Evolutionary conservation across 192 early-diverging fungal genomes (phyloP).

Genomic region (Jimgerdemannia flammicorona): DNA sequence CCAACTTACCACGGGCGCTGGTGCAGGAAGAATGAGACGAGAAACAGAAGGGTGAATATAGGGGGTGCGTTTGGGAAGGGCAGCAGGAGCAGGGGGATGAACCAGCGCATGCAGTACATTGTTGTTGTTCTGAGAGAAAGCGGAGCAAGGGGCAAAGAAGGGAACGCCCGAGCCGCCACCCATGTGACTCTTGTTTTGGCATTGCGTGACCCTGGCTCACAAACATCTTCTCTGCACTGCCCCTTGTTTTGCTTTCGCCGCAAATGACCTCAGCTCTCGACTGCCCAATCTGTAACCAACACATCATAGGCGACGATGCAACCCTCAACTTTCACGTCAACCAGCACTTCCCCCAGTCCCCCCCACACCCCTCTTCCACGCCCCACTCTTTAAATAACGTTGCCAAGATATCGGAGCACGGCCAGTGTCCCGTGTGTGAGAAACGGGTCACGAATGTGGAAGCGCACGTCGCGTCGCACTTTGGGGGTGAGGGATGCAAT

Average conservation of each 20-base stretch:
- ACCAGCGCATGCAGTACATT: conserved; percentile 60
- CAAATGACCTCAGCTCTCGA: not conserved
- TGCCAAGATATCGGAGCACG: not conserved
- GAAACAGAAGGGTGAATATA: conserved; percentile 48
- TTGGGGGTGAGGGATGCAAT: not conserved
- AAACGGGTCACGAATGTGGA: not conserved
- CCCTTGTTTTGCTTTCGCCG: too few relatives aligned
- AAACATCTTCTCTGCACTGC: too few relatives aligned
- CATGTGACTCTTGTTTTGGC: too few relatives aligned
- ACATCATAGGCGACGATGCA: not conserved
- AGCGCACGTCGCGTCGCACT: not conserved
- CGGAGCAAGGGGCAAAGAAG: not conserved
- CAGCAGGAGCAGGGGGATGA: conserved; percentile 51
- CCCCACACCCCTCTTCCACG: not conserved
- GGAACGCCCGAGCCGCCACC: not conserved
- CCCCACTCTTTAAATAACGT: too few relatives aligned
- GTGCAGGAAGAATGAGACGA: conserved; percentile 54
- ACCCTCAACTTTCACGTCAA: not conserved
- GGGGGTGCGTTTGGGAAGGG: conserved; percentile 59
- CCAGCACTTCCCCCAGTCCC: not conserved
- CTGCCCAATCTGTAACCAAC: not conserved
- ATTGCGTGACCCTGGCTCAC: too few relatives aligned
- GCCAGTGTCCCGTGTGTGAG: not conserved
- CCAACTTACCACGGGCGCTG: conserved; percentile 52
- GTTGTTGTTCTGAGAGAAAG: not conserved